A percentile compares a stretch with the other conserved stretches of the same genome.
Conservation (phyloP, 331 rosid genomes). For the Acacia concinna region DNA sequence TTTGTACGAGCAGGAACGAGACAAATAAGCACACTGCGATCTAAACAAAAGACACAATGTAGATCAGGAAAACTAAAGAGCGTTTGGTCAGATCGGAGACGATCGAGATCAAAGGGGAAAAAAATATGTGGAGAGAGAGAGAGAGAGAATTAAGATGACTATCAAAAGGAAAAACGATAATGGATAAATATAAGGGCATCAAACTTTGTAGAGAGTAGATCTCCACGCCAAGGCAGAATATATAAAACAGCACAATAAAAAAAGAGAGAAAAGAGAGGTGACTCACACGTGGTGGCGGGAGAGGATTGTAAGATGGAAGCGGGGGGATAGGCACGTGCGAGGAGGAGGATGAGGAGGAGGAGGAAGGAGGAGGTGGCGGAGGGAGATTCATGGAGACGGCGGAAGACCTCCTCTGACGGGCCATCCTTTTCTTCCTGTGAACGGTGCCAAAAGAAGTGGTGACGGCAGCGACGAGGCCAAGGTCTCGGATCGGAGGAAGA, state of each 20-base stretch:
- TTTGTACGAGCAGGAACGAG: neutral
- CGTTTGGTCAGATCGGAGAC: neutral
- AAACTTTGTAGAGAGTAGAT: conserved; percentile 5
- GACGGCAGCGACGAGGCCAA: conserved; percentile 44
- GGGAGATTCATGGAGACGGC: conserved; percentile 14
- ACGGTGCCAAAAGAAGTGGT: conserved; percentile 56
- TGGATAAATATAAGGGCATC: neutral
- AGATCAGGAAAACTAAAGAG: neutral
- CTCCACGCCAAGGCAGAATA: neutral
- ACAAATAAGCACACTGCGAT: neutral
- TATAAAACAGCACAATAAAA: neutral
- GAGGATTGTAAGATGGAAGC: neutral
- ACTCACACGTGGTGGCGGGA: conserved; percentile 65
- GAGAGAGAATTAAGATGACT: neutral
- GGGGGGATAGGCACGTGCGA: conserved; percentile 44
- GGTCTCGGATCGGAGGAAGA: conserved; percentile 40
- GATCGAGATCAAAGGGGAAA: neutral
- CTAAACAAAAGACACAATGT: neutral
- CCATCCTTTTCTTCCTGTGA: conserved; percentile 68
- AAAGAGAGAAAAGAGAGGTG: neutral
- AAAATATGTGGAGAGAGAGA: neutral
- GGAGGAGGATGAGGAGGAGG: conserved; percentile 22
- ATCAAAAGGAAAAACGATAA: neutral
- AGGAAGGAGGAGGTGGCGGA: conserved; percentile 29
- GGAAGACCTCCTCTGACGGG: conserved; percentile 62